phyloP scores from a whole-genome alignment of 2,329 filamentous ascomycete genomes.

The Dactylellina parvicollis region DNA sequence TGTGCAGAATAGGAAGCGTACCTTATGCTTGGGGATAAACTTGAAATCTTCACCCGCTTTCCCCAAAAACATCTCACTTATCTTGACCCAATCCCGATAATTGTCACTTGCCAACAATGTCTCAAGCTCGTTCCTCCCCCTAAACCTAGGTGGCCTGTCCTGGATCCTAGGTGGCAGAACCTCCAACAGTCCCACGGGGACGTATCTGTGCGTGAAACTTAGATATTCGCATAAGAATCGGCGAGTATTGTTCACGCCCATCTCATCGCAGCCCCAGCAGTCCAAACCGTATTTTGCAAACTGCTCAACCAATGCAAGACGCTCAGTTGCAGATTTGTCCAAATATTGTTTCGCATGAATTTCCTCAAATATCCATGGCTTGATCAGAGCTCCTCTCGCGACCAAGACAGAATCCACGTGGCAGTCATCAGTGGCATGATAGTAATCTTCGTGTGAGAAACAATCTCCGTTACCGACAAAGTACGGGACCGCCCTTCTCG shows the following conservation, averaged over 20 bases:
- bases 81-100: slow-evolving; percentile 98
- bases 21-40: slow-evolving; percentile 96
- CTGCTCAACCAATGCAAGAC: slow-evolving; percentile 84
- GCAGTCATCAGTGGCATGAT: slow-evolving; percentile 77
- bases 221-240: slow-evolving; percentile 95
- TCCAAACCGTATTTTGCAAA: slow-evolving; percentile 91
- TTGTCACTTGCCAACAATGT: slow-evolving; percentile 89
- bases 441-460: slow-evolving; percentile 91
- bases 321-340: slow-evolving; percentile 90
- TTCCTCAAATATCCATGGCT: slow-evolving; percentile 98
- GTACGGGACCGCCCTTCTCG: slow-evolving; percentile 64
- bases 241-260: slow-evolving; percentile 88
- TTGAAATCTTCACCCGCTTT: slow-evolving; percentile 88
- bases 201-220: slow-evolving; percentile 90
- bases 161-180: slow-evolving; percentile 87
- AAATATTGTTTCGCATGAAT: slow-evolving; percentile 91
- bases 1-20: slow-evolving; percentile 65
- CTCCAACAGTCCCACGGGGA: slow-evolving; percentile 88
- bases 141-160: slow-evolving; percentile 85
- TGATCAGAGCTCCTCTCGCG: slow-evolving; percentile 92
- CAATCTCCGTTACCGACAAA: slow-evolving; percentile 98
- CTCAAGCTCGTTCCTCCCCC: slow-evolving; percentile 88
- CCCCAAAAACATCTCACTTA: slow-evolving; percentile 98
- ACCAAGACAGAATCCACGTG: slow-evolving; percentile 96
- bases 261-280: slow-evolving; percentile 94